Percentiles rank a stretch among this genome's conserved stretches.
Conservation (phyloP, 2,329 filamentous ascomycete species). For the Bretziella fagacearum region DNA sequence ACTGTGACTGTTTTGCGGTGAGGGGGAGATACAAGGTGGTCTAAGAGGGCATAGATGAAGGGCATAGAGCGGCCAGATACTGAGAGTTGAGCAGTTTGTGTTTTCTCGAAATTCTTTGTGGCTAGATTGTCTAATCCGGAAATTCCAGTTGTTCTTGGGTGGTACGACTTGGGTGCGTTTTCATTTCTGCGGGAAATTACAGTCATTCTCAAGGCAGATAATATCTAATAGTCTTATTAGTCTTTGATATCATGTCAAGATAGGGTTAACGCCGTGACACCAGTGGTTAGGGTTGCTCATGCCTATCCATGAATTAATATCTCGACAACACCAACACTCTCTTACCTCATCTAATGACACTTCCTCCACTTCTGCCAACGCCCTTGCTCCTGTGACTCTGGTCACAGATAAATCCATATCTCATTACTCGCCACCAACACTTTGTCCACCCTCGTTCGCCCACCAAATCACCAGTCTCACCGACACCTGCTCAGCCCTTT, state of each 20-base stretch:
- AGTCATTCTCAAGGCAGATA: conserved; percentile 15
- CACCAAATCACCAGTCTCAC: background rate
- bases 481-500: background rate
- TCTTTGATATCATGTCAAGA: background rate
- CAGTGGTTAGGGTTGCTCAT: conserved; percentile 19
- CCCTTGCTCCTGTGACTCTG: conserved; percentile 28
- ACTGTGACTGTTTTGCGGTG: conserved; percentile 33
- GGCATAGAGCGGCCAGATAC: conserved; percentile 36
- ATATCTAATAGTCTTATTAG: conserved; percentile 14
- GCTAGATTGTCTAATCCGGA: conserved; percentile 31
- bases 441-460: too few species aligned
- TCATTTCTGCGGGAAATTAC: conserved; percentile 8
- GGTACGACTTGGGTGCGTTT: conserved; percentile 10
- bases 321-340: conserved; percentile 14
- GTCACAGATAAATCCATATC: conserved; percentile 21
- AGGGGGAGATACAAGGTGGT: conserved; percentile 32
- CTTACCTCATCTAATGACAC: conserved; percentile 42
- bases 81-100: conserved; percentile 30
- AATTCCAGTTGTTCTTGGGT: conserved; percentile 25
- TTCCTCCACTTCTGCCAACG: conserved; percentile 40
- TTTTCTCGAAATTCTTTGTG: conserved; percentile 30
- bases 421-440: too few species aligned
- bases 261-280: background rate
- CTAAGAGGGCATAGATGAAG: conserved; percentile 38
- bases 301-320: conserved; percentile 15